Base-by-base conservation (phyloP, 208 protist genomes). In the Crithidia sp. region DNA sequence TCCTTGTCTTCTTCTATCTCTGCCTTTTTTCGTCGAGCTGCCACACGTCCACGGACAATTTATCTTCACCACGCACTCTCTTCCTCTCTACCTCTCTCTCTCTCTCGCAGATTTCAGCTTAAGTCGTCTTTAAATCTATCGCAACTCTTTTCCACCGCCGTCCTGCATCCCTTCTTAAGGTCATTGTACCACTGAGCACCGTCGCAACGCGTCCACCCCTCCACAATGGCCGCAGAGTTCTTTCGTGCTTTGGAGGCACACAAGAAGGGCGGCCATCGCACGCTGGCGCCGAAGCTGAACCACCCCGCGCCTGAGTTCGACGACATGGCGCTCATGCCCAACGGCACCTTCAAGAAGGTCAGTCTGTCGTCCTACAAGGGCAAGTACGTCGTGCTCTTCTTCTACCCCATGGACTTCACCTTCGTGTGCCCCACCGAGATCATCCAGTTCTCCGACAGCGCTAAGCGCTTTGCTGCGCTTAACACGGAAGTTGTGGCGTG, bases 341-440 rank as follows among this genome's bases (percentile, higher is more conserved):
- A 98, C 66, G 97, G 97, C 82, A 91, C 91, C 77, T 98, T 99
- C 89, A 96, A 98, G 84, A 93, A 91, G 54, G 56, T 99, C 65
- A 92, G 72, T 40, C 88, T 98, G 16, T 59, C 71, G 17, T 89
- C 95, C 62, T 98, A 95, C 94, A 94, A 91, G 81, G 97, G 97
- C 74, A 98, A 97, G 82, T 99, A 93, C 79, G 74, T 98, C 37
- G 94, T 99, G 52, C 90, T 99, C 47, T 98, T 99, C 92, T 99
- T 99, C 89, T 98, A 98, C 82, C 97, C 97, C 39, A 71, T 98
- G 39, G 97, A 99, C 85, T 99, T 98, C 88, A 98, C 96, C 71
- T 99, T 99, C 76, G 97, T 99, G 71, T 99, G 98, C 89, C 98
- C 98, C 45, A 99, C 97, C 13, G 97, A 99, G 90, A 98, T 99